Conservation (phyloP, 805 yeast species). For the Candida nonsorbophila region DNA sequence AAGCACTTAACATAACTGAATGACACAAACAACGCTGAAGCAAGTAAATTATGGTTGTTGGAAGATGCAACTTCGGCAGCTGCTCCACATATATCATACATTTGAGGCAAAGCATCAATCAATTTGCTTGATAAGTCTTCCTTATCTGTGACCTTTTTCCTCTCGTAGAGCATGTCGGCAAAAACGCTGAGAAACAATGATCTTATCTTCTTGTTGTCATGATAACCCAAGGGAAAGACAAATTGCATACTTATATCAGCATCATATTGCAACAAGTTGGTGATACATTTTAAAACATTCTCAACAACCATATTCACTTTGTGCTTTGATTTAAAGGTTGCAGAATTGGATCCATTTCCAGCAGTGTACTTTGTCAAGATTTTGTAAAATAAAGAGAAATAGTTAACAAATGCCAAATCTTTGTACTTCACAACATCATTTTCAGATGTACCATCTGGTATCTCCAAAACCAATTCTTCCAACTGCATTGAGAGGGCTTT, state of each 20-base stretch:
- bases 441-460: constrained; percentile 50
- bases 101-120: constrained; percentile 22
- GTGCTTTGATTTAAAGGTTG: constrained; percentile 33
- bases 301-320: constrained; percentile 55
- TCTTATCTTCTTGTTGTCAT: constrained; percentile 58
- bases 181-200: constrained; percentile 75
- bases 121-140: constrained; percentile 24
- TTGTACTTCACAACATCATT: constrained; percentile 49
- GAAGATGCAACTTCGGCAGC: constrained; percentile 61
- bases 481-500: constrained; percentile 52
- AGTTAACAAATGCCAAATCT: constrained; percentile 62
- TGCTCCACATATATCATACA: constrained; percentile 44
- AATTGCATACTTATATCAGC: constrained; percentile 71
- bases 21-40: constrained; percentile 56
- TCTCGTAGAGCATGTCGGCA: constrained; percentile 51
- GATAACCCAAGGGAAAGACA: constrained; percentile 76
- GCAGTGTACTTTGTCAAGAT: constrained; percentile 43
- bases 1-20: constrained; percentile 34
- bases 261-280: constrained; percentile 67
- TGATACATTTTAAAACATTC: constrained; percentile 58
- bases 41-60: constrained; percentile 64
- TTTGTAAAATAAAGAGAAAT: constrained; percentile 57
- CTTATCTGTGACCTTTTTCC: constrained; percentile 16
- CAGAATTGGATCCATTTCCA: constrained; percentile 8
- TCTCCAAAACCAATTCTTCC: constrained; percentile 53